These are phyloP conservation scores for Camellia oleifera DNA, from an alignment of 179 eudicot species.

Conservation along the genomic window DNA sequence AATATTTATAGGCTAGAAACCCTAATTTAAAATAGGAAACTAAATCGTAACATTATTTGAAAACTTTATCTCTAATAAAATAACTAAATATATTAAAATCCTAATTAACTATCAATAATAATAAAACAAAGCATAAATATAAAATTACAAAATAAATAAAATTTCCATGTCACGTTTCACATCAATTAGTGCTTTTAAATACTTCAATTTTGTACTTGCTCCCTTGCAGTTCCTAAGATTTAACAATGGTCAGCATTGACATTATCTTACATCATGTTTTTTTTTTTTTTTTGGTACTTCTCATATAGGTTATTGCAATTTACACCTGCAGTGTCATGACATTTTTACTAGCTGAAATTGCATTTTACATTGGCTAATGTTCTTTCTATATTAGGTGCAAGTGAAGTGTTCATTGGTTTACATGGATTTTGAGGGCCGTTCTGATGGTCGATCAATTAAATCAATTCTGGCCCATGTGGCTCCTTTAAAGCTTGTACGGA, in stretches of 20 bases:
- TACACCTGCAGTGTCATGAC: not conserved
- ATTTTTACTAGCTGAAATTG: not conserved
- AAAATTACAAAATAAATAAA: too few relatives aligned
- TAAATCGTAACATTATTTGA: too few relatives aligned
- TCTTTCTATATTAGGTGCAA: slow-evolving; percentile 56
- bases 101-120: too few relatives aligned
- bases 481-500: slow-evolving; percentile 85
- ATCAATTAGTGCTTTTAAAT: not conserved
- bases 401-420: slow-evolving; percentile 75
- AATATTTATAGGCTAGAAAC: too few relatives aligned
- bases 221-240: not conserved
- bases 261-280: not conserved
- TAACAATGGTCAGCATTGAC: not conserved
- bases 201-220: not conserved
- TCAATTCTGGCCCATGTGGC: slow-evolving; percentile 83
- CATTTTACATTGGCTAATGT: not conserved
- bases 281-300: not conserved
- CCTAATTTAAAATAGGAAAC: too few relatives aligned
- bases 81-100: too few relatives aligned
- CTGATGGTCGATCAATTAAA: slow-evolving; percentile 94
- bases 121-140: too few relatives aligned
- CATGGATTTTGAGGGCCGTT: slow-evolving; percentile 95
- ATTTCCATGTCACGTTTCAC: too few relatives aligned
- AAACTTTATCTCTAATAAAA: too few relatives aligned
- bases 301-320: not conserved